Conservation (phyloP, 75 land plant genomes). For the Pseudotsuga menziesii region DNA sequence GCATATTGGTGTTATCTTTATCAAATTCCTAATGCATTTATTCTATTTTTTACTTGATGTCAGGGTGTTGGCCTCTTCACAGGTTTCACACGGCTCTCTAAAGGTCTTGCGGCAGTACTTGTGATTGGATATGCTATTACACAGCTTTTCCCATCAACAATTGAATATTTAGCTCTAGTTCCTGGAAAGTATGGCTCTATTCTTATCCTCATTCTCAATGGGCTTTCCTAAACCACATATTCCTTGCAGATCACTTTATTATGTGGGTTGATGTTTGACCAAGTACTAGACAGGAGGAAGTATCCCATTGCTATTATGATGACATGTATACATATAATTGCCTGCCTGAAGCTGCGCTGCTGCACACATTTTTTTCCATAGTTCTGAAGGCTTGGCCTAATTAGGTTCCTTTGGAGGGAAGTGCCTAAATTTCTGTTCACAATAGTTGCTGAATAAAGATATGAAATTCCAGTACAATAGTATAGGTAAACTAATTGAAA, state of each 20-base stretch:
- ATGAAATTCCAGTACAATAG: neutral
- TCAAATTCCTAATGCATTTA: neutral
- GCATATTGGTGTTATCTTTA: neutral
- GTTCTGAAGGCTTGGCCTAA: neutral
- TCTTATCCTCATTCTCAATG: neutral
- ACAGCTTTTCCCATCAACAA: conserved; percentile 47
- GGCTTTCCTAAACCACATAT: neutral
- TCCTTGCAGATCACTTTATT: neutral
- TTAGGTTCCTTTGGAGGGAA: neutral
- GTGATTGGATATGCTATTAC: conserved; percentile 52
- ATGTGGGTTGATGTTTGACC: neutral
- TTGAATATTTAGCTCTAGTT: conserved; percentile 70
- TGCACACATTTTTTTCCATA: neutral
- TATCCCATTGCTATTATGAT: neutral
- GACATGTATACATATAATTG: neutral
- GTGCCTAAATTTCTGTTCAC: neutral
- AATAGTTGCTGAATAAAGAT: neutral
- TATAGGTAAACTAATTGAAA: neutral
- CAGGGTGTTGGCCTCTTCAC: conserved; percentile 21
- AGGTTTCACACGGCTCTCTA: conserved; percentile 79
- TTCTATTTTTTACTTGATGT: neutral
- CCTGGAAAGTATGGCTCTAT: conserved; percentile 66
- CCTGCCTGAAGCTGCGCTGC: neutral
- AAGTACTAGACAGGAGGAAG: neutral
- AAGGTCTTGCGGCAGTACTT: conserved; percentile 72